Base-by-base conservation (phyloP, 371 early-diverging fungal species). In the Scutellospora calospora region DNA sequence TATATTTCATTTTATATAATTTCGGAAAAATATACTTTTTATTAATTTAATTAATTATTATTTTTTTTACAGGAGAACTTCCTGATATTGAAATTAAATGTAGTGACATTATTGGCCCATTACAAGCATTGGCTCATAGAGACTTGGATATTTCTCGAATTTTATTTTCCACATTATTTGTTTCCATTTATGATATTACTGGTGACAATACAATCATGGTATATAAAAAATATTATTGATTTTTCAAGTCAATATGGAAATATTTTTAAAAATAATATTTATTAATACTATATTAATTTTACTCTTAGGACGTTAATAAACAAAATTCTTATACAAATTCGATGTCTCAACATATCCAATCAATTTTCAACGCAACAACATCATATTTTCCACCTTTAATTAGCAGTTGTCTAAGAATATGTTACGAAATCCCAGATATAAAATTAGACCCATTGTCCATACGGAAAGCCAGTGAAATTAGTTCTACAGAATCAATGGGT, bases 331-430 rank as follows among this genome's bases (percentile, higher is more conserved):
- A 69, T 25, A 69, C 33, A 45, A 41, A 69, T 22, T 12, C 25
- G 5, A 41, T 69, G 9, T 33, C 35, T 14, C 69, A 22, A 22
- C n/a, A 41, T 69, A 45, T 69, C 22, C 69, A 38, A 8, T 12
- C 33, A 12, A 69, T 69, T 25, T 41, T 69, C 41, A 45, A 25
- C 35, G 38, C 33, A 22, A n/a, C 69, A 16, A 69, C 69, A 25
- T 35, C 41, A 41, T 38, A 69, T 14, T 69, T 69, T 25, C 41
- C 69, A 12, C 69, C 69, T 11, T 69, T 69, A 5, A 69, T 69
- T 41, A 41, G 69, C 11, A 69, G 69, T 16, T 69, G 69, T 45
- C 38, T 69, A 69, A 41, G 69, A 69, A 69, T 69, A 11, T 69
- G 69, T 11, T 69, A 41, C 25, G 69, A 69, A 41, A 22, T 25